Base-by-base conservation (phyloP, 257 asterid genomes). In the Nicotiana tomentosiformis region DNA sequence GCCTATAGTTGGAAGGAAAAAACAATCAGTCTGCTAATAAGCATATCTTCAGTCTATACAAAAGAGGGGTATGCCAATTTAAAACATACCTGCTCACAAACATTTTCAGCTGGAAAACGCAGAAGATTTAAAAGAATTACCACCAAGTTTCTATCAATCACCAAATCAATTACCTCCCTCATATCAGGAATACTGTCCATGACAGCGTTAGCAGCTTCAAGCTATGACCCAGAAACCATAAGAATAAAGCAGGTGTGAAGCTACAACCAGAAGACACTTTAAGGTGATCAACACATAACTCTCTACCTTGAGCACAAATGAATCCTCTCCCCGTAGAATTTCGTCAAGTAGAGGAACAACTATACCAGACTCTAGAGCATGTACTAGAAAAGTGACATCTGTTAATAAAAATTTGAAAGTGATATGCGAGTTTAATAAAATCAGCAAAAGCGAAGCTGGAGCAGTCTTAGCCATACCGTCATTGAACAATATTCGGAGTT, bases 131-230 rank as follows among this genome's bases (percentile, higher is more conserved):
- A 4, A 57, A 57, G 23, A 17, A 2, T 3, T 57, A 1, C 10
- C 26, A 57, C 26, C 10, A 17, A 9, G 3, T 0, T 23, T 17
- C 17, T 8, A 7, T 56, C 6, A 16, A 56, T 56, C 61, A 57
- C 62, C 23, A 18, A 55, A 12, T 4, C 4, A 55, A 20, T 18
- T 17, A 16, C 2, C 4, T 0, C 2, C 26, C 10, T 5, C 23
- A 4, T 4, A n/a, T 6, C 3, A 16, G 62, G n/a, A 5, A 17
- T 6, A 18, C 6, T 17, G 3, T 57, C 3, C 17, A 17, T 57
- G 23, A 57, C 96, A 15, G 97, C 94, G 96, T 96, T 90, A 77
- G 95, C 97, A 87, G 98, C 93, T 85, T 93, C 96, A 83, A 89
- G 90, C 98, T 93, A 88, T 57, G 84, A 80, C 72, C 65, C 53